Evolutionary conservation across 2,329 filamentous ascomycete genomes (phyloP).

Genomic region (Cadophora sp.): DNA sequence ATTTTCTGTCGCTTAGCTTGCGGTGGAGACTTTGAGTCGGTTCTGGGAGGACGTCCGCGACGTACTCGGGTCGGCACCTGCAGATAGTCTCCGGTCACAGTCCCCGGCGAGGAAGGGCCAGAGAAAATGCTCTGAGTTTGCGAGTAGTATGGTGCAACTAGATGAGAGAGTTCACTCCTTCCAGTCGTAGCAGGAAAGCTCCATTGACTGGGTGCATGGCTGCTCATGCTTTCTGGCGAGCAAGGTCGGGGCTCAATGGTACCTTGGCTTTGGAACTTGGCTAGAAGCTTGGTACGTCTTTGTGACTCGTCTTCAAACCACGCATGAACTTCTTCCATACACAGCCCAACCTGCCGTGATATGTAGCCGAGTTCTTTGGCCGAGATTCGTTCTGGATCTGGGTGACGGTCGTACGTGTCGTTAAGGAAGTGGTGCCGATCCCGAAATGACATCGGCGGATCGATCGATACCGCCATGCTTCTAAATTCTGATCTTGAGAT

Average conservation of each 20-base stretch:
- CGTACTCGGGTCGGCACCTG: conserved; percentile 8
- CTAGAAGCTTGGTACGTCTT: conserved; percentile 22
- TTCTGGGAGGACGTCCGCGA: conserved; percentile 13
- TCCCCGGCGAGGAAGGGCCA: conserved; percentile 8
- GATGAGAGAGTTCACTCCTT: not conserved
- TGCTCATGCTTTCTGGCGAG: conserved; percentile 21
- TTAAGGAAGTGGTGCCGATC: conserved; percentile 25
- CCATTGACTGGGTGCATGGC: not conserved
- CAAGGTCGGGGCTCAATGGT: conserved; percentile 11
- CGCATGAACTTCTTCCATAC: conserved; percentile 27
- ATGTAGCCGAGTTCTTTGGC: conserved; percentile 19
- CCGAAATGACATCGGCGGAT: conserved; percentile 28
- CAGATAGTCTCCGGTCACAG: not conserved
- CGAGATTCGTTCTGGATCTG: conserved; percentile 17
- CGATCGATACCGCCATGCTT: not conserved
- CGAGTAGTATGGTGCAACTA: conserved; percentile 6
- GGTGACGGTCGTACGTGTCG: conserved; percentile 21
- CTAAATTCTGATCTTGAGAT: not conserved
- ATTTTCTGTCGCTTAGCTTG: conserved; percentile 20
- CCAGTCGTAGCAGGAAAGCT: not conserved
- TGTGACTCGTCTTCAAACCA: conserved; percentile 27
- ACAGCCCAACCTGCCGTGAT: conserved; percentile 20
- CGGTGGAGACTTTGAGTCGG: not conserved
- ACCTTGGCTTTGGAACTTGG: conserved; percentile 5
- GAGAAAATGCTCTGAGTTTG: conserved; percentile 12